phyloP scores from a whole-genome alignment of 805 yeast species.

The Wickerhamiella bombiphila region DNA sequence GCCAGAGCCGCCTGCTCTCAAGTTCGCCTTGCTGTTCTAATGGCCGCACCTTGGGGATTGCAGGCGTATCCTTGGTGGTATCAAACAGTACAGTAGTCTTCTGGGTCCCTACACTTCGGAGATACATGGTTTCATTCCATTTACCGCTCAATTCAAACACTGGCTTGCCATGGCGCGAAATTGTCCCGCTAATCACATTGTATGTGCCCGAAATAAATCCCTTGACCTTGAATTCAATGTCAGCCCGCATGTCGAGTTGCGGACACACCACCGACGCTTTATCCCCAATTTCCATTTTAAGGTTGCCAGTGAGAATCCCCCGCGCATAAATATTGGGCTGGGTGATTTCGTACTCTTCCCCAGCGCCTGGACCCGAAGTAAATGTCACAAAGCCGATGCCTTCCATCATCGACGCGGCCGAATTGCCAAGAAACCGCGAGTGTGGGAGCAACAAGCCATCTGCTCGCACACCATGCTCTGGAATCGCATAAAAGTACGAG shows the following conservation, averaged over 20 bases:
- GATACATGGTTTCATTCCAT: slow-evolving; percentile 79
- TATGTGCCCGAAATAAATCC: slow-evolving; percentile 89
- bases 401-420: slow-evolving; percentile 96
- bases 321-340: slow-evolving; percentile 95
- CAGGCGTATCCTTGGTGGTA: slow-evolving; percentile 30
- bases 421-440: slow-evolving; percentile 82
- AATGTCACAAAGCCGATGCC: slow-evolving; percentile 65
- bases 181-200: slow-evolving; percentile 69
- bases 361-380: slow-evolving; percentile 23
- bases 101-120: slow-evolving; percentile 38
- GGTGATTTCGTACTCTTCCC: slow-evolving; percentile 68
- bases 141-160: slow-evolving; percentile 67
- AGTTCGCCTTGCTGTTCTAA: slow-evolving; percentile 60
- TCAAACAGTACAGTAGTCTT: slow-evolving; percentile 39
- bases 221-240: slow-evolving; percentile 86
- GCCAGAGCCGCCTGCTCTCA: slow-evolving; percentile 79
- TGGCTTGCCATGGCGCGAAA: slow-evolving; percentile 42
- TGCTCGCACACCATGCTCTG: slow-evolving; percentile 63
- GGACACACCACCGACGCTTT: slow-evolving; percentile 65
- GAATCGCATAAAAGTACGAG: slow-evolving; percentile 76
- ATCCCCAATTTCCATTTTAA: slow-evolving; percentile 86
- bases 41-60: slow-evolving; percentile 60
- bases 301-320: slow-evolving; percentile 80
- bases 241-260: slow-evolving; percentile 45
- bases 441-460: slow-evolving; percentile 84